Evolutionary conservation across 768 basidiomycete species (phyloP), one percentile per base, ranked within the genome.

Genomic region (Mycena vulgaris): DNA sequence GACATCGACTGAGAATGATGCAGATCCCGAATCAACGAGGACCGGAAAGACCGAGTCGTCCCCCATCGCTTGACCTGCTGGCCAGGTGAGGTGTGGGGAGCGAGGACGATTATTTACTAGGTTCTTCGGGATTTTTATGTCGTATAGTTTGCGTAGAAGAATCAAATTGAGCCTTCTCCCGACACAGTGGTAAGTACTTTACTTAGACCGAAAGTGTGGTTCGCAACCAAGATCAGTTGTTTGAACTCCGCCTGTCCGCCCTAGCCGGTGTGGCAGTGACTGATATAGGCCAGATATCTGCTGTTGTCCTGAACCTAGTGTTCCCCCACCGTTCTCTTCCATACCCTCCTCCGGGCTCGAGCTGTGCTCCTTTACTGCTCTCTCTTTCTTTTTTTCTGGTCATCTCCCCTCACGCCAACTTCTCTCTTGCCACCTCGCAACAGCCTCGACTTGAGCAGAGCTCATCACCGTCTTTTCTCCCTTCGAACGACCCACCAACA

Each of bases 331-430:
- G 73, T 77, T 66, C 75, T 76, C 56, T 63, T 73, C 48, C 65
- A 40, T 67, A 70, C 71, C 72, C 73, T 74, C 76, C 75, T 71
- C 77, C 75, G 75, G 77, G 77, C 78, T 75, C 73, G 81, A 83
- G 82, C 83, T 80, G 82, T 66, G 81, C 81, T 80, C 80, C 71
- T 77, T 73, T 70, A 76, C 73, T 75, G 74, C 75, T 75, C 78
- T 59, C 76, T 67, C 64, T 68, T 75, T 78, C 75, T 52, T 52
- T 48, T 21, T 70, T 73, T 72, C 74, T 75, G 72, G 66, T 74
- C 73, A 78, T 75, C 68, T 40, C 40, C 75, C 74, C 75, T 75
- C 73, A 76, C 71, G 74, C 74, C 74, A 72, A 65, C 58, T 49
- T 74, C 72, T 75, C 66, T 68, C 68, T 68, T 56, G 72, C 55